Percentiles rank a stretch among this genome's conserved stretches.
Conservation (phyloP, 2,329 filamentous ascomycete genomes). For the Lasiodiplodia theobromae region DNA sequence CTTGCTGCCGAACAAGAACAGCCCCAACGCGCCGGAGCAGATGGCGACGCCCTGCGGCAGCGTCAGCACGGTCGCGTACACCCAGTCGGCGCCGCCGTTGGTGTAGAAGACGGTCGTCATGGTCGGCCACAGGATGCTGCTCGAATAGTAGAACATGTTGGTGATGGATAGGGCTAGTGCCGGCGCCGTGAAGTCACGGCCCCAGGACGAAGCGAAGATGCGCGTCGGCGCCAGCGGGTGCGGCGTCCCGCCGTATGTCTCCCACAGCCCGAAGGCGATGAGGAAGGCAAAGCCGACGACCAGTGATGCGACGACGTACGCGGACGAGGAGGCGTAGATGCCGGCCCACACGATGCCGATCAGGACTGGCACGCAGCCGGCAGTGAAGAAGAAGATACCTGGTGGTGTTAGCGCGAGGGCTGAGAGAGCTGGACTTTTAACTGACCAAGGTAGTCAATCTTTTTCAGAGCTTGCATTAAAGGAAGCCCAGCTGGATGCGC, state of each 20-base stretch:
- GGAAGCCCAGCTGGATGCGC: slow-evolving; percentile 46
- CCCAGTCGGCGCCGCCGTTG: slow-evolving; percentile 45
- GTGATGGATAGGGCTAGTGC: slow-evolving; percentile 55
- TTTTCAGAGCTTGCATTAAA: slow-evolving; percentile 36
- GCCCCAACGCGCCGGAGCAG: slow-evolving; percentile 50
- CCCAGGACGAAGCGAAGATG: slow-evolving; percentile 54
- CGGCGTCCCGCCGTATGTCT: slow-evolving; percentile 40
- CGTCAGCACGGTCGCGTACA: slow-evolving; percentile 45
- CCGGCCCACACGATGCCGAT: slow-evolving; percentile 46
- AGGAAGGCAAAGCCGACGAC: slow-evolving; percentile 42
- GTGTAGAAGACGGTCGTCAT: slow-evolving; percentile 58
- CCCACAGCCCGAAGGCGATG: slow-evolving; percentile 42
- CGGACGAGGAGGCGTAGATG: slow-evolving; percentile 35
- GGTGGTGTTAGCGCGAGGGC: too few relatives aligned
- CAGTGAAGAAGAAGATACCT: slow-evolving; percentile 39
- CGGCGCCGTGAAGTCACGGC: slow-evolving; percentile 57
- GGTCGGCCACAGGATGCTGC: slow-evolving; percentile 56
- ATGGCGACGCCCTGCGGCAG: slow-evolving; percentile 57
- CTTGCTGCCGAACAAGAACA: slow-evolving; percentile 51
- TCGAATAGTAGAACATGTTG: slow-evolving; percentile 62
- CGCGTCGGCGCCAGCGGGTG: slow-evolving; percentile 52
- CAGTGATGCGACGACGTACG: slow-evolving; percentile 44
- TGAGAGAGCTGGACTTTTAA: too few relatives aligned
- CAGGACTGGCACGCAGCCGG: slow-evolving; percentile 39
- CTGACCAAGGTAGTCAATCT: slow-evolving; percentile 44